phyloP scores from a whole-genome alignment of 116 monocot genomes.

The Phalaenopsis hybrid region DNA sequence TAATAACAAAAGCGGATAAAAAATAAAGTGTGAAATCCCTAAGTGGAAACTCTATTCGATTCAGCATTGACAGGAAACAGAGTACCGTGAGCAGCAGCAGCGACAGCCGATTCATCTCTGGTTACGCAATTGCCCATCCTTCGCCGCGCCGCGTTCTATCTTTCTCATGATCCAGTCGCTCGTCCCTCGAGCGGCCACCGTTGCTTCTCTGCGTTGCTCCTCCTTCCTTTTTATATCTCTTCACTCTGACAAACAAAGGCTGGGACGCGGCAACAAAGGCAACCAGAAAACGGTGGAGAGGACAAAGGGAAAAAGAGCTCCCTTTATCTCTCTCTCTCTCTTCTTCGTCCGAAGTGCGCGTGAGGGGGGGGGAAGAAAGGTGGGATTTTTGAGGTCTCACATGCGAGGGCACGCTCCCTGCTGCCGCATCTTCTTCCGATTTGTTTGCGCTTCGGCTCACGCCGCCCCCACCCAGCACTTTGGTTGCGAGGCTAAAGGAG shows the following conservation, averaged over 20 bases:
- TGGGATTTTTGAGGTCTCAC: background rate
- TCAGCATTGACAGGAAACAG: background rate
- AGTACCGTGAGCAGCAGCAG: constrained; percentile 33
- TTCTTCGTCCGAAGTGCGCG: background rate
- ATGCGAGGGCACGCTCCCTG: constrained; percentile 1
- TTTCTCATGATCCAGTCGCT: background rate
- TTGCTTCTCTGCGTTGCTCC: background rate
- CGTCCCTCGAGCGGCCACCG: background rate
- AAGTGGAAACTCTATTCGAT: background rate
- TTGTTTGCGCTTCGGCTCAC: background rate
- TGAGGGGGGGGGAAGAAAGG: constrained; percentile 2
- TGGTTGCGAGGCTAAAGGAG: background rate
- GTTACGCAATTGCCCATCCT: constrained; percentile 58
- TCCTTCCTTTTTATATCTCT: constrained; percentile 2
- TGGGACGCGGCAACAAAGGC: background rate
- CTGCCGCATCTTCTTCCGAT: background rate
- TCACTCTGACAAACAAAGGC: background rate
- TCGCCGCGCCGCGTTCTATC: constrained; percentile 8
- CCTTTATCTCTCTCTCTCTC: background rate
- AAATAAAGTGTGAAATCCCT: background rate
- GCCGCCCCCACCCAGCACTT: background rate
- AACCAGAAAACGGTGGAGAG: background rate
- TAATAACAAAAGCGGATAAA: background rate
- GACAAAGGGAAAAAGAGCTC: background rate
- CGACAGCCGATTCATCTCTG: constrained; percentile 44